Base-by-base conservation (phyloP, 108 stramenopile genomes). In the Nitzschia putrida region DNA sequence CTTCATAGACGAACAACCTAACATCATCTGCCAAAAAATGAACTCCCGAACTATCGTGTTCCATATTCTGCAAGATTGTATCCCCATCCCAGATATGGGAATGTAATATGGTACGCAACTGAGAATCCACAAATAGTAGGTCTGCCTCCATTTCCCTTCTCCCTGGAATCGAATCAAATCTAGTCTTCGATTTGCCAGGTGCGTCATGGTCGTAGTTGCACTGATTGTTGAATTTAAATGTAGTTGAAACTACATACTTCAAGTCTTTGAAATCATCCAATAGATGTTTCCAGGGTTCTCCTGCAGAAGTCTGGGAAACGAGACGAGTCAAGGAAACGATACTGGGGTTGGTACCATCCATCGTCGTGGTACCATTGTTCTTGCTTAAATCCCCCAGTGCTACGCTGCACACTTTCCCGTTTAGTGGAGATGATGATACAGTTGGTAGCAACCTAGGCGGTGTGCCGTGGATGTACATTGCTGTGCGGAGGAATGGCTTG, bases 281-380 rank as follows among this genome's bases (percentile, higher is more conserved):
- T 0, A 65, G 24, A 4, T 61, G 41, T 37, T 20, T 61, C 34
- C n/a, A 23, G 1, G 54, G 54, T 21, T 18, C 12, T 53, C 34
- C 22, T 67, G 0, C 51, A 6, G 52, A 9, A 54, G 53, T 7
- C 66, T 39, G 1, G 68, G 45, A 10, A 88, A 37, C 0, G 83
- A 81, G 7, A 91, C 39, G 29, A 1, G 29, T 34, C 29, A 34
- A 34, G 29, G 29, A 34, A 34, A 34, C 29, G 1, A 91, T 51
- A 40, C 71, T 74, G 0, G 90, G 90, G 76, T 91, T 91, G 61
- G 86, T 84, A 4, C 90, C 90, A 77, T 91, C 90, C 66, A 67
- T 67, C 26, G 21, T 13, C 8, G 38, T 3, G 29, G 29, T 34
- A 4, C 29, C 29, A 34, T 34, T 34, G 29, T 4, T n/a, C n/a